Percentiles rank a stretch among this genome's conserved stretches.
phyloP scores from a whole-genome alignment of 1,284 basidiomycete genomes.

The Ustilago tritici region DNA sequence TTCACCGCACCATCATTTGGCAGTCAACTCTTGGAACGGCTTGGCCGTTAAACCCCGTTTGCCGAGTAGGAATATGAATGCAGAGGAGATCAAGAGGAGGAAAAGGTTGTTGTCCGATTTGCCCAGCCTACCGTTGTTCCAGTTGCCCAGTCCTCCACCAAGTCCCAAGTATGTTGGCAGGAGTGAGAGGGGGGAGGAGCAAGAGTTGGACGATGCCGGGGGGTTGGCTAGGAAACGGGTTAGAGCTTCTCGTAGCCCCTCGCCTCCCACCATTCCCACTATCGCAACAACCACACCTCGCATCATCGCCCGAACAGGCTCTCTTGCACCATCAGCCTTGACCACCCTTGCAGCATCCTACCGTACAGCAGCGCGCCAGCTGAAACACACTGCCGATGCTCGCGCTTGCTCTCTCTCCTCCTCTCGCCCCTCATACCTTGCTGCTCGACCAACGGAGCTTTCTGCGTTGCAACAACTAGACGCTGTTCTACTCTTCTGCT shows the following conservation, averaged over 20 bases:
- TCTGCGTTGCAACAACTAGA: constrained; percentile 72
- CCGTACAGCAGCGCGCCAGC: constrained; percentile 54
- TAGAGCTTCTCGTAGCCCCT: background rate
- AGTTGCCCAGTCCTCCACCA: constrained; percentile 37
- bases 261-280: constrained; percentile 1
- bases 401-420: constrained; percentile 13
- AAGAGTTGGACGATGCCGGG: background rate
- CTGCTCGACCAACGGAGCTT: constrained; percentile 53
- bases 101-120: constrained; percentile 14
- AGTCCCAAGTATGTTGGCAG: constrained; percentile 13
- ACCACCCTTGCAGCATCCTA: constrained; percentile 24
- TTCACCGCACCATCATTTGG: background rate
- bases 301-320: background rate
- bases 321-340: constrained; percentile 2
- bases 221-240: background rate
- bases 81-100: constrained; percentile 24
- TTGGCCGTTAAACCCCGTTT: constrained; percentile 16
- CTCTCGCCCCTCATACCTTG: constrained; percentile 25
- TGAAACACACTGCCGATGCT: constrained; percentile 69
- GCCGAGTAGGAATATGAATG: constrained; percentile 2
- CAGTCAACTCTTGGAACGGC: constrained; percentile 44
- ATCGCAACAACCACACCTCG: background rate
- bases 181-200: background rate
- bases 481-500: constrained; percentile 72
- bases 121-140: background rate